Percentiles rank a stretch among this genome's conserved stretches.
Evolutionary conservation across 2,329 filamentous ascomycete species (phyloP).

Genomic region (Monosporascus cannonballus): DNA sequence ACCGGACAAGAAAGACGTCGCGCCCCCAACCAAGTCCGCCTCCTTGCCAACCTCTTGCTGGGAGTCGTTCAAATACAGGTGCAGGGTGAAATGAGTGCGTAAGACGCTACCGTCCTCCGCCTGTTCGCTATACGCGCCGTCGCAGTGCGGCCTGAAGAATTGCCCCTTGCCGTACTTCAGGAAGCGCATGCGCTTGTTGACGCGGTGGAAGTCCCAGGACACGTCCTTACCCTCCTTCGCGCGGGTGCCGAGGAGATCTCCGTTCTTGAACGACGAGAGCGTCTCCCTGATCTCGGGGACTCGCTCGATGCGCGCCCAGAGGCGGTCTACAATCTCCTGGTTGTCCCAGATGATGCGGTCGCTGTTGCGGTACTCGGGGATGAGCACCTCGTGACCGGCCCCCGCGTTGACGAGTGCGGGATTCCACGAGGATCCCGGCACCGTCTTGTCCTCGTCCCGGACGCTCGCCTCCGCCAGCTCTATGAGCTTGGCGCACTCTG

Average conservation of each 20-base stretch:
- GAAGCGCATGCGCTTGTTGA: slow-evolving; percentile 73
- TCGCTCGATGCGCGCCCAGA: slow-evolving; percentile 54
- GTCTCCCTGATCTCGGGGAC: slow-evolving; percentile 35
- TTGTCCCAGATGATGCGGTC: slow-evolving; percentile 75
- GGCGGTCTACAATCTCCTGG: slow-evolving; percentile 50
- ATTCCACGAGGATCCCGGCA: slow-evolving; percentile 46
- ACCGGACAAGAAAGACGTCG: slow-evolving; percentile 46
- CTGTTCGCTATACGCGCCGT: slow-evolving; percentile 53
- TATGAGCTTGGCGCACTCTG: slow-evolving; percentile 56
- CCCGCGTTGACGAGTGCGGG: slow-evolving; percentile 65
- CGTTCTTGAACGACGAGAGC: slow-evolving; percentile 29
- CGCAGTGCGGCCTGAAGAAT: slow-evolving; percentile 68
- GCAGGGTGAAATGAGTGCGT: slow-evolving; percentile 47
- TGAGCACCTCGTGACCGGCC: slow-evolving; percentile 50
- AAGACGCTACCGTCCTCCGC: slow-evolving; percentile 37
- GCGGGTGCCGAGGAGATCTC: slow-evolving; percentile 29
- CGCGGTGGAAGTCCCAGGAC: slow-evolving; percentile 38
- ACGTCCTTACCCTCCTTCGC: slow-evolving; percentile 5
- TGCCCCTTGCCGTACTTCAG: slow-evolving; percentile 66
- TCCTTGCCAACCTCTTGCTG: slow-evolving; percentile 30
- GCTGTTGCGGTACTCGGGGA: slow-evolving; percentile 57
- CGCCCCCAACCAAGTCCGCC: slow-evolving; percentile 41
- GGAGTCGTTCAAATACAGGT: slow-evolving; percentile 49
- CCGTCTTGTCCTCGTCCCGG: slow-evolving; percentile 36
- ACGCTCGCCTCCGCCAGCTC: slow-evolving; percentile 45